Evolutionary conservation across 2,329 filamentous ascomycete species (phyloP), one percentile per base, ranked within the genome.

Genomic region (Aspergillus sp.): DNA sequence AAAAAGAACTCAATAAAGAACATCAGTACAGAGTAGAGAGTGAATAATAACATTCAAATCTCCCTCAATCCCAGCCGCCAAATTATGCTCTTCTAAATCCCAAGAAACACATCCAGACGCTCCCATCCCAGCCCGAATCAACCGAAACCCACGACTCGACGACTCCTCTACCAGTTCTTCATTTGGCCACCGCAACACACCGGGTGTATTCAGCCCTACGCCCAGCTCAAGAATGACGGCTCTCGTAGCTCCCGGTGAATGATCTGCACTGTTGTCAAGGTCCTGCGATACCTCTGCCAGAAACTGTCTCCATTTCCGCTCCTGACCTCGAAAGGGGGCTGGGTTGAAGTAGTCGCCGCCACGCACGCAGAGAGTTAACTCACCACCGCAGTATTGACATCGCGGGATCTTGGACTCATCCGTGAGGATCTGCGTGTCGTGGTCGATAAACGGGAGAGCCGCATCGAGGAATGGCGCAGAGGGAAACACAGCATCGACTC

Each of bases 261-360:
- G 2, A 19, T 19, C 19, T 4, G 19, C 19, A 4, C 19, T 19
- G 19, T 19, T 19, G 19, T 19, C 19, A 19, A 19, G 19, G 19
- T 19, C 19, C 4, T 27, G 7, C 10, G 29, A 7, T 8, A 37
- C 36, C 10, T 26, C 27, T 12, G 43, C 39, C 10, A 48, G 19
- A 26, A 55, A 53, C 5, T 28, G 9, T 1, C 29, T 19, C 40
- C 46, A 55, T 10, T 46, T 44, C 29, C 34, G 30, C 27, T 58
- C 52, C 27, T 49, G 49, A 0, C 9, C 28, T 6, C 11, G 29
- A 19, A 55, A 58, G 0, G 46, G 53, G 0, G n/a, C 7, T 2
- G 43, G 12, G 37, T 58, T 57, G 34, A 56, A 58, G 27, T 53
- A 58, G 3, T 46, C 30, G 2, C 55, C 55, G 1, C 50, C 55